A percentile compares a stretch with the other conserved stretches of the same genome.
phyloP scores from a whole-genome alignment of 1,284 basidiomycete genomes.

The Leccinum subatratum region DNA sequence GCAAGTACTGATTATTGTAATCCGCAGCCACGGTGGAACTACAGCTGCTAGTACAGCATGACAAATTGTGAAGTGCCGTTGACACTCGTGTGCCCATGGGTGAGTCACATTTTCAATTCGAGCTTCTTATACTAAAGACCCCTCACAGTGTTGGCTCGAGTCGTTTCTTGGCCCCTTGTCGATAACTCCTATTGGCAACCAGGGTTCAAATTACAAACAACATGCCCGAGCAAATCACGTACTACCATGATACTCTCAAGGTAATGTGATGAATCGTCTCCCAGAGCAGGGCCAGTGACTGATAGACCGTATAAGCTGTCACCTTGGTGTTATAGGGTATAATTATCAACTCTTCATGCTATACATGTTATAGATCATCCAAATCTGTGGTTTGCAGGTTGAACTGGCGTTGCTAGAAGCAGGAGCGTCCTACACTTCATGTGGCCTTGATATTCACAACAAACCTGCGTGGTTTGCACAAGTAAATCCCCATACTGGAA shows the following conservation, averaged over 20 bases:
- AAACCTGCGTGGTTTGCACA: slow-evolving; percentile 19
- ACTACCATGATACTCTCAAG: slow-evolving; percentile 9
- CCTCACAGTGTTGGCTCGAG: background rate
- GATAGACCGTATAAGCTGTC: background rate
- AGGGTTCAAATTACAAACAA: background rate
- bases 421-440: slow-evolving; percentile 10
- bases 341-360: background rate
- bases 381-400: slow-evolving; percentile 9
- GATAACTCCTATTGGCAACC: background rate
- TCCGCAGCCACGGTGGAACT: background rate
- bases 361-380: background rate
- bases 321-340: background rate
- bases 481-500: slow-evolving; percentile 15
- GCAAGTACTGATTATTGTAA: background rate
- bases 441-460: slow-evolving; percentile 9
- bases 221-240: slow-evolving; percentile 13
- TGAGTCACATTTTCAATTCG: background rate
- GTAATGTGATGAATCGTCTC: background rate
- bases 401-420: slow-evolving; percentile 19
- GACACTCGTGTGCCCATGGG: too few relatives aligned
- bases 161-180: background rate
- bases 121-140: background rate
- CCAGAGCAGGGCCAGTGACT: background rate
- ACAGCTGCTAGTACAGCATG: background rate
- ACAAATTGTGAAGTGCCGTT: background rate